Percentiles rank a stretch among this genome's conserved stretches.
Conservation (phyloP, 495 filamentous ascomycete genomes). For the Hyphodiscus hymeniophilus region DNA sequence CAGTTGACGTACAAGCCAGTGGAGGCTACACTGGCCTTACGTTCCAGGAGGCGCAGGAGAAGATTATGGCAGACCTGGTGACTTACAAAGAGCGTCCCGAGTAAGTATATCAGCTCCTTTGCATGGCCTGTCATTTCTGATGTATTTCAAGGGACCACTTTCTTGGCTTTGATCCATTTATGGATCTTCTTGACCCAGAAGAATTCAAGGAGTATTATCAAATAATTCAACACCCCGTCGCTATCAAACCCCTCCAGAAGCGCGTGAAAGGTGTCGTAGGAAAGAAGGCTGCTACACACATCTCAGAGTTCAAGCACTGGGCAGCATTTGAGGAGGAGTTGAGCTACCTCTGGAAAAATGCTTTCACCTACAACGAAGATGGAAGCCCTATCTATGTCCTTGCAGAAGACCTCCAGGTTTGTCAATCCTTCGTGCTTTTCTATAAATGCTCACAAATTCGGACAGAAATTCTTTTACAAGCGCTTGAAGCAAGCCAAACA, state of each 20-base stretch:
- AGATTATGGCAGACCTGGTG: slow-evolving; percentile 62
- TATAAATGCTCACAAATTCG: slow-evolving; percentile 11
- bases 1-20: slow-evolving; percentile 30
- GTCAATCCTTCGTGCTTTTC: slow-evolving; percentile 20
- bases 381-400: slow-evolving; percentile 67
- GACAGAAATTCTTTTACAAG: slow-evolving; percentile 53
- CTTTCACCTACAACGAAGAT: slow-evolving; percentile 82
- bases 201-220: slow-evolving; percentile 66
- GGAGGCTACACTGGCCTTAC: slow-evolving; percentile 52
- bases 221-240: slow-evolving; percentile 64
- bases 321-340: slow-evolving; percentile 68
- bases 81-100: slow-evolving; percentile 47
- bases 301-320: slow-evolving; percentile 71
- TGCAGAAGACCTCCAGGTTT: slow-evolving; percentile 68
- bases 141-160: slow-evolving; percentile 36
- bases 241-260: slow-evolving; percentile 62
- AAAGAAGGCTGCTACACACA: slow-evolving; percentile 47
- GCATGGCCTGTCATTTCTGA: slow-evolving; percentile 18
- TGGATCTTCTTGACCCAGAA: slow-evolving; percentile 52
- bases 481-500: slow-evolving; percentile 61
- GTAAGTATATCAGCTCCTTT: slow-evolving; percentile 6
- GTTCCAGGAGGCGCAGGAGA: slow-evolving; percentile 76
- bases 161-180: slow-evolving; percentile 52
- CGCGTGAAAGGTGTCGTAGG: slow-evolving; percentile 59
- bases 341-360: slow-evolving; percentile 76